Evolutionary conservation across 1,284 basidiomycete genomes (phyloP).

Genomic region (Trichosporon coremiiforme): DNA sequence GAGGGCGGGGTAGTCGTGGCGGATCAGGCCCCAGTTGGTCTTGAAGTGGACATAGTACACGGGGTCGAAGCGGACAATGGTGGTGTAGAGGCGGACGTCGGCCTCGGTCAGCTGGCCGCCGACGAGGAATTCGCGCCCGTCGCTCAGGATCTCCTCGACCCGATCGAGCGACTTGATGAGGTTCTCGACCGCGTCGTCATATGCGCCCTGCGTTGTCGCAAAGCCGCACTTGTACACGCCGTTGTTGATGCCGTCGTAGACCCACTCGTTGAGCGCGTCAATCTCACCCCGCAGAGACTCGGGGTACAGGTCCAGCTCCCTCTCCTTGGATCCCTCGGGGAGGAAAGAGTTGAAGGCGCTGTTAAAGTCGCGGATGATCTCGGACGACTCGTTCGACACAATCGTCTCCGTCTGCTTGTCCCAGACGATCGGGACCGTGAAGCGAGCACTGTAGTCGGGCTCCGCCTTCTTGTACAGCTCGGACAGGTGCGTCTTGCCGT

Average conservation of each 20-base stretch:
- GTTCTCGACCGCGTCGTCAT: slow-evolving; percentile 70
- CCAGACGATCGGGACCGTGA: slow-evolving; percentile 92
- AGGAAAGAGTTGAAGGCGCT: slow-evolving; percentile 73
- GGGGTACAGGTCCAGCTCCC: slow-evolving; percentile 76
- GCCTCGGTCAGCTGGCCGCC: slow-evolving; percentile 85
- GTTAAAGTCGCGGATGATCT: slow-evolving; percentile 93
- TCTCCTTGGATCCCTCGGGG: slow-evolving; percentile 63
- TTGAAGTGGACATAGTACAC: slow-evolving; percentile 94
- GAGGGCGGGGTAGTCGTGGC: slow-evolving; percentile 75
- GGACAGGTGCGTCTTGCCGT: slow-evolving; percentile 65
- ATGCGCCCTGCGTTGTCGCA: slow-evolving; percentile 77
- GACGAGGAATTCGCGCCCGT: slow-evolving; percentile 78
- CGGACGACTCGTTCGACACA: slow-evolving; percentile 92
- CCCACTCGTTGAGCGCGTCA: slow-evolving; percentile 83
- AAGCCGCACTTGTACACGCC: slow-evolving; percentile 82
- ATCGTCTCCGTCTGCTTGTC: slow-evolving; percentile 87
- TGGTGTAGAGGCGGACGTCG: slow-evolving; percentile 85
- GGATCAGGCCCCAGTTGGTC: slow-evolving; percentile 75
- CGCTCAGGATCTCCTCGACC: slow-evolving; percentile 71
- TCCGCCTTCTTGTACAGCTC: slow-evolving; percentile 83
- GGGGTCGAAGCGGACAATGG: slow-evolving; percentile 79
- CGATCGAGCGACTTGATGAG: slow-evolving; percentile 79
- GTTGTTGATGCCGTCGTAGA: slow-evolving; percentile 70
- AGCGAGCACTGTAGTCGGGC: slow-evolving; percentile 67
- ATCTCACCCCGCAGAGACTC: slow-evolving; percentile 71